These are phyloP conservation scores for Candida neerlandica DNA, from an alignment of 1,139 yeast genomes.

Conservation along the genomic window DNA sequence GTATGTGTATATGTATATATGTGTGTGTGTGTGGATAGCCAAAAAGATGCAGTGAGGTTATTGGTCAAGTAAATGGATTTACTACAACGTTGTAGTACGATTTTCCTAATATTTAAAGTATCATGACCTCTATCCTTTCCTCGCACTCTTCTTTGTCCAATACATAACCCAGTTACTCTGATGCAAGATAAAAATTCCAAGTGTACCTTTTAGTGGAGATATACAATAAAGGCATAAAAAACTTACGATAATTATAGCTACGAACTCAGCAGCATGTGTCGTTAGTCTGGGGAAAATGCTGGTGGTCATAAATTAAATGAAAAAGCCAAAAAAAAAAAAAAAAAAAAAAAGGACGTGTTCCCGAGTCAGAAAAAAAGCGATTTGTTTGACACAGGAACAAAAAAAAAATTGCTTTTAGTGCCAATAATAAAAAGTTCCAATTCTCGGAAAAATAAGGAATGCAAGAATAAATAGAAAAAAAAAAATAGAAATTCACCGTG, in stretches of 20 bases:
- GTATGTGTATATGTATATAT: too few species aligned
- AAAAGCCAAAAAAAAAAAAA: background rate
- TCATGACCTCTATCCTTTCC: background rate
- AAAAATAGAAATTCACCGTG: background rate
- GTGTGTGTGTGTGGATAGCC: too few species aligned
- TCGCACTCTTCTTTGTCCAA: background rate
- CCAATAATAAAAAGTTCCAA: background rate
- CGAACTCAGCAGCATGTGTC: background rate
- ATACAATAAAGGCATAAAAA: background rate
- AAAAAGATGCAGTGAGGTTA: too few species aligned
- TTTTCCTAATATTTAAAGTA: background rate
- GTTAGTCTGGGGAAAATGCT: background rate
- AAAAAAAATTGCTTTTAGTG: background rate
- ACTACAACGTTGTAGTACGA: background rate
- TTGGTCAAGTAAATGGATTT: background rate
- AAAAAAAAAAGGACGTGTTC: background rate
- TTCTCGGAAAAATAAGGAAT: slow-evolving; percentile 4
- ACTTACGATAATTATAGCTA: slow-evolving; percentile 1
- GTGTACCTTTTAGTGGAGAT: background rate
- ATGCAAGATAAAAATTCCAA: background rate
- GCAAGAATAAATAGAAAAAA: background rate
- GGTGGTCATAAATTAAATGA: background rate
- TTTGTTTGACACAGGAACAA: background rate
- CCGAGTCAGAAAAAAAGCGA: background rate
- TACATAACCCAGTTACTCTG: background rate